These are phyloP conservation scores for Linum tenue DNA, from an alignment of 345 rosid species.

Conservation along the genomic window DNA sequence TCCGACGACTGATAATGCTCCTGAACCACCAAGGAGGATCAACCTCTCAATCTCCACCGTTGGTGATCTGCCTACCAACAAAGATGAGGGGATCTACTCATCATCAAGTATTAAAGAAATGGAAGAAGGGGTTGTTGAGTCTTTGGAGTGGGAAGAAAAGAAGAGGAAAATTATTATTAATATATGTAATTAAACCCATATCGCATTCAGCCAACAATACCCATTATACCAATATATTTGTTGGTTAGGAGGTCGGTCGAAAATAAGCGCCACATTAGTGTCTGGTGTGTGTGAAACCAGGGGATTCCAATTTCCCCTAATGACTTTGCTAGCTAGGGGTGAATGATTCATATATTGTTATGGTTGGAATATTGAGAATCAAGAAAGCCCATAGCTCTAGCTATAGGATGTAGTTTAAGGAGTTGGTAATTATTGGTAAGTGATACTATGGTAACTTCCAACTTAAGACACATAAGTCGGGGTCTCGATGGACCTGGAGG, in stretches of 20 bases:
- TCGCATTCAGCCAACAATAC: neutral
- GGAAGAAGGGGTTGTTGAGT: neutral
- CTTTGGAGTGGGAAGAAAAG: neutral
- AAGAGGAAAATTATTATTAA: too few species aligned
- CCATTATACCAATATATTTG: neutral
- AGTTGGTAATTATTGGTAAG: too few species aligned
- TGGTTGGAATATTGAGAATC: too few species aligned
- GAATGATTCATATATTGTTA: too few species aligned
- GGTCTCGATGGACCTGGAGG: too few species aligned
- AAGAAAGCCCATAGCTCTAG: too few species aligned
- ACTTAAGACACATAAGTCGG: too few species aligned
- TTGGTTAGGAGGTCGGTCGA: neutral
- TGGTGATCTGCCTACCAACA: neutral
- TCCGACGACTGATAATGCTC: neutral
- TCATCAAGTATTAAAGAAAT: too few species aligned
- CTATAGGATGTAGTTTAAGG: too few species aligned
- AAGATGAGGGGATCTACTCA: neutral
- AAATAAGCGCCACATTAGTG: neutral
- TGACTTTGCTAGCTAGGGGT: too few species aligned
- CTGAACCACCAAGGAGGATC: neutral
- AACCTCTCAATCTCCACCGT: neutral
- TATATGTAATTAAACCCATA: too few species aligned
- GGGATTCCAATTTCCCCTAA: neutral
- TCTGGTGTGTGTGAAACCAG: neutral
- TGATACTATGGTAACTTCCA: too few species aligned